Evolutionary conservation across 306 rosid species (phyloP), one percentile per base, ranked within the genome.

Genomic region (Elaeagnus macrophylla): DNA sequence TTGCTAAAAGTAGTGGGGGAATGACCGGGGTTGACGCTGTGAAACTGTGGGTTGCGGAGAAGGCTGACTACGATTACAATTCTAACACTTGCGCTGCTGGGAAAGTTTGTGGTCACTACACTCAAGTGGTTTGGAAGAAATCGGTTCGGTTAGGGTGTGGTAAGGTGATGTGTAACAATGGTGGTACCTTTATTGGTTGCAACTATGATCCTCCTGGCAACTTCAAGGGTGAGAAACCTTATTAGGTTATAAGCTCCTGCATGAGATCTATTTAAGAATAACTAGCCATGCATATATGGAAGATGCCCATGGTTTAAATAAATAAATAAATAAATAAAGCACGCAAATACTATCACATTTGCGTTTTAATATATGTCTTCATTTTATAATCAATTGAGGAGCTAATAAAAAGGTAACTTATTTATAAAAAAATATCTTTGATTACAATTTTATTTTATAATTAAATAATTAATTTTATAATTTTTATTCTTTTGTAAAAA

Each of bases 131-230:
- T 39, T 40, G 56, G 69, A n/a, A 37, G 45, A 52, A 53, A 9
- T 32, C 67, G 11, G 51, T 1, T 11, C 59, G 59, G 1, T 17
- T 62, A 8, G 67, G 59, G 0, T 62, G 67, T 43, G 59, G 59
- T 0, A 62, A 36, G 54, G 67, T 62, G 16, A 41, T 6, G 25
- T 80, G 85, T 37, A 1, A 57, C n/a, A 61, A 57, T 54, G 82
- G 80, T 0, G 66, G 78, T 19, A 76, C 74, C 1, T 64, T 76
- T 44, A 72, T 76, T 8, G 47, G 53, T 8, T 81, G 86, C 57
- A 77, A 81, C 67, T 77, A 81, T 65, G 78, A 59, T 59, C 87
- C 87, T 8, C 76, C 70, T 0, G 83, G 87, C 45, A 77, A 77
- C 51, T 53, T 16, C 19, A 16, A n/a, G 35, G 74, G 60, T 0